phyloP scores from a whole-genome alignment of 1,284 basidiomycete species.

The Filobasidium uniguttulatum region DNA sequence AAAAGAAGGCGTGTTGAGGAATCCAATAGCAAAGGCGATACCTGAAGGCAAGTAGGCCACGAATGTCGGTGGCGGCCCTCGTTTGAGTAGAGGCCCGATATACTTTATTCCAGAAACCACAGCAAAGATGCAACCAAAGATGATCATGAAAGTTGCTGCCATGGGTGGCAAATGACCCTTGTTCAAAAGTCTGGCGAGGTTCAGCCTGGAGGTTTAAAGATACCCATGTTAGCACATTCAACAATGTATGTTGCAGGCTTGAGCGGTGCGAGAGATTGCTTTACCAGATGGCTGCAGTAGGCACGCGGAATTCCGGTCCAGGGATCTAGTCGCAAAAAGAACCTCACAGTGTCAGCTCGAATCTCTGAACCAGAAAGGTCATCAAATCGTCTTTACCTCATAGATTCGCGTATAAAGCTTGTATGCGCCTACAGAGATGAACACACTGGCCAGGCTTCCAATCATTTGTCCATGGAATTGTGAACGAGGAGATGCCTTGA shows the following conservation, averaged over 20 bases:
- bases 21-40: slow-evolving; percentile 62
- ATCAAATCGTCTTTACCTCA: slow-evolving; percentile 22
- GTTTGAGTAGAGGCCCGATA: slow-evolving; percentile 36
- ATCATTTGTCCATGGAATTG: slow-evolving; percentile 82
- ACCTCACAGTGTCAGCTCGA: slow-evolving; percentile 66
- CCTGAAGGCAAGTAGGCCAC: slow-evolving; percentile 71
- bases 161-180: slow-evolving; percentile 68
- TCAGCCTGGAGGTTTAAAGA: slow-evolving; percentile 51
- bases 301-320: slow-evolving; percentile 82
- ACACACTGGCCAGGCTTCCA: slow-evolving; percentile 69
- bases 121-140: slow-evolving; percentile 58
- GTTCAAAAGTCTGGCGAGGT: slow-evolving; percentile 69
- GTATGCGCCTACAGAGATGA: slow-evolving; percentile 78
- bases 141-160: slow-evolving; percentile 64
- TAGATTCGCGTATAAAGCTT: slow-evolving; percentile 78
- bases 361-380: slow-evolving; percentile 64
- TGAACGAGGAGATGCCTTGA: slow-evolving; percentile 70
- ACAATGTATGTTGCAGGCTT: background rate
- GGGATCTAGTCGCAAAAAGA: slow-evolving; percentile 36
- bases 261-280: slow-evolving; percentile 2
- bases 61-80: slow-evolving; percentile 30
- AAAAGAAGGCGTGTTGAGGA: slow-evolving; percentile 91
- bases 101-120: slow-evolving; percentile 55
- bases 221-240: background rate
- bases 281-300: slow-evolving; percentile 62